These are phyloP conservation scores for Brassica incana DNA, from an alignment of 345 rosid genomes.

Conservation along the genomic window DNA sequence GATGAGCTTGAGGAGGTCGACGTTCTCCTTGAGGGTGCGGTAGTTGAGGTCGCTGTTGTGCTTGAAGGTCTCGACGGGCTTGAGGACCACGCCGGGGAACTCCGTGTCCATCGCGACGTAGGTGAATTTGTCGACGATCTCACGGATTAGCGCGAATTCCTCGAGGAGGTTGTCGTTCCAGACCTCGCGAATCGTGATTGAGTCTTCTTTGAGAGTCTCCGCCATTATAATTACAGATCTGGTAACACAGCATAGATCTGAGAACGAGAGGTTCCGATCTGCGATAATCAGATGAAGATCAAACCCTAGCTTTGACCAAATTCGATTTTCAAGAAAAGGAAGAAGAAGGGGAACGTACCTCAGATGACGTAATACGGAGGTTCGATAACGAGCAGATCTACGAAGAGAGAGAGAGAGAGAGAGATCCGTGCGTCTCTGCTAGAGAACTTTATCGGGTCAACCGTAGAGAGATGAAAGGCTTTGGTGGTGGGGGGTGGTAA, in stretches of 20 bases:
- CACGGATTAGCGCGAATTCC: conserved; percentile 77
- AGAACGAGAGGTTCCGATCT: conserved; percentile 25
- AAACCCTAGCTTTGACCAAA: not conserved
- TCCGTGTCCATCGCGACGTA: conserved; percentile 89
- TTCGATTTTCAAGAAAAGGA: not conserved
- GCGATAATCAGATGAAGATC: not conserved
- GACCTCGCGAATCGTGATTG: conserved; percentile 78
- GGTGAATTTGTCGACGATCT: conserved; percentile 60
- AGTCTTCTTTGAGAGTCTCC: conserved; percentile 54
- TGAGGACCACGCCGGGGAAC: conserved; percentile 87
- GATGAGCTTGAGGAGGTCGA: conserved; percentile 79
- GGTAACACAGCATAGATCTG: conserved; percentile 45
- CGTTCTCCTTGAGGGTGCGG: conserved; percentile 77
- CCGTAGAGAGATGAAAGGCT: not conserved
- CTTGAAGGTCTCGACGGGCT: conserved; percentile 79
- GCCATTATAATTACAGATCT: conserved; percentile 62
- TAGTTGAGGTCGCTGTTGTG: conserved; percentile 78
- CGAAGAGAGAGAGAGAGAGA: not conserved
- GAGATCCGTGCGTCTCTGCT: not conserved
- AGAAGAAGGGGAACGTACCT: conserved; percentile 12
- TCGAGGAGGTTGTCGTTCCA: conserved; percentile 81
- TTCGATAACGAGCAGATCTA: conserved; percentile 29
- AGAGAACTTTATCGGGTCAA: conserved; percentile 20
- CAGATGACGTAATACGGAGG: not conserved
- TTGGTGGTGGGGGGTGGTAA: conserved; percentile 21